Evolutionary conservation across 495 filamentous ascomycete species (phyloP), one percentile per base, ranked within the genome.

Genomic region (Xylaria cubensis): DNA sequence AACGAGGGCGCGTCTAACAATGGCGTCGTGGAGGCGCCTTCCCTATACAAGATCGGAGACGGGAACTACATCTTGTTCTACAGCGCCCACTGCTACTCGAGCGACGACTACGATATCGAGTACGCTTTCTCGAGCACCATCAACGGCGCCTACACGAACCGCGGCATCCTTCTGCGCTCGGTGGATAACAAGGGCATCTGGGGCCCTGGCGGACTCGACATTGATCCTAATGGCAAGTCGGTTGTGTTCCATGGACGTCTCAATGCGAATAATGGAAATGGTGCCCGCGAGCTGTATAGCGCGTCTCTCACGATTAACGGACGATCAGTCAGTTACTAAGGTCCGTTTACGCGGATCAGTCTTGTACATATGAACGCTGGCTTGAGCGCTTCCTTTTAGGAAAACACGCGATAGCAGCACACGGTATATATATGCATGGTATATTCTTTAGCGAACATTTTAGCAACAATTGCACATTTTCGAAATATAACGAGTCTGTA

Each of bases 11-110:
- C 82, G 34, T 73, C 73, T 8, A 89, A 90, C 75, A 83, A 87
- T 4, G 87, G 86, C 3, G 80, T 91, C 0, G 85, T 92, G 17
- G 90, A 92, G 78, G 91, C 89, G 19, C 90, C 90, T 2, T 82
- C 82, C 32, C 69, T 92, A 56, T 78, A 87, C 5, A 78, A 81
- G 67, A 74, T 81, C 19, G 79, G 72, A 39, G 82, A 83, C 53
- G 86, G 85, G 7, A 84, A 79, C 24, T 91, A 88, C 76, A 84
- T 87, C 69, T 79, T 92, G 4, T 90, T 90, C 69, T 92, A 88
- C 77, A 90, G 88, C 63, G 86, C 84, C 5, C 86, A 90, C 69
- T 89, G 86, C 76, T 91, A 82, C 74, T 85, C 81, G 0, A 84
- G 83, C 55, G 77, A 80, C 6, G 71, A 79, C 56, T 91, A 90